Conservation (phyloP, 139 green algal genomes). For the Tetraselmis striata region DNA sequence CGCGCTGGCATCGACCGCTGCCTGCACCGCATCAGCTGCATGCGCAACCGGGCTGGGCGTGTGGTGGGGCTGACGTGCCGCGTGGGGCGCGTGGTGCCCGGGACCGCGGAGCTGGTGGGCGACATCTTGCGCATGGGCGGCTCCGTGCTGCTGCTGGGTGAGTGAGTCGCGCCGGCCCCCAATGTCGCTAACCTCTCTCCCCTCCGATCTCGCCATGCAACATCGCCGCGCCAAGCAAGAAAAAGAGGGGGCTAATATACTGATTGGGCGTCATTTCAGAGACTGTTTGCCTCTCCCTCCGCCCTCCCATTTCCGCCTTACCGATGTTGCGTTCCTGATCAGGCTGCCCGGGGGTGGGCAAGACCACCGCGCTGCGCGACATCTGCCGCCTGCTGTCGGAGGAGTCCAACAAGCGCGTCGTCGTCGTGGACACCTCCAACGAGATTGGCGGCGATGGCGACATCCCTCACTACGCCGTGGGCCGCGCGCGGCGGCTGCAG, state of each 20-base stretch:
- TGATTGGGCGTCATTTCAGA: too few species aligned
- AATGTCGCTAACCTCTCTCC: too few species aligned
- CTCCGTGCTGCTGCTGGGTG: slow-evolving; percentile 41
- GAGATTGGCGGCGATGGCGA: slow-evolving; percentile 89
- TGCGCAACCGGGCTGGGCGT: slow-evolving; percentile 59
- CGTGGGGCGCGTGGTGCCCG: slow-evolving; percentile 57
- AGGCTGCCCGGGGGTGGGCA: slow-evolving; percentile 57
- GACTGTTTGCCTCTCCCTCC: too few species aligned
- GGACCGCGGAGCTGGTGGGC: slow-evolving; percentile 41
- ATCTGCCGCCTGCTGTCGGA: slow-evolving; percentile 58
- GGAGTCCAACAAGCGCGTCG: slow-evolving; percentile 45
- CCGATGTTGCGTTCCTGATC: too few species aligned
- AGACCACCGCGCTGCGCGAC: slow-evolving; percentile 80
- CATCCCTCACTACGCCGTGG: slow-evolving; percentile 63
- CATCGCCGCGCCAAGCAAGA: too few species aligned
- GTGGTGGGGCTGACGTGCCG: slow-evolving; percentile 73
- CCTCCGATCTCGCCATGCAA: too few species aligned
- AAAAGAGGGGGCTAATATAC: too few species aligned
- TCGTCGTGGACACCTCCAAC: slow-evolving; percentile 91
- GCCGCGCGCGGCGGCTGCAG: slow-evolving; percentile 52
- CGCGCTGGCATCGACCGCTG: slow-evolving; percentile 87
- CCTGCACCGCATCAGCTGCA: slow-evolving; percentile 86
- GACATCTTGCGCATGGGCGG: slow-evolving; percentile 30
- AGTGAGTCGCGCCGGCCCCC: too few species aligned
- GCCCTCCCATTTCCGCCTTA: too few species aligned